phyloP scores from a whole-genome alignment of 495 filamentous ascomycete genomes.

The Hamigera avellanea region DNA sequence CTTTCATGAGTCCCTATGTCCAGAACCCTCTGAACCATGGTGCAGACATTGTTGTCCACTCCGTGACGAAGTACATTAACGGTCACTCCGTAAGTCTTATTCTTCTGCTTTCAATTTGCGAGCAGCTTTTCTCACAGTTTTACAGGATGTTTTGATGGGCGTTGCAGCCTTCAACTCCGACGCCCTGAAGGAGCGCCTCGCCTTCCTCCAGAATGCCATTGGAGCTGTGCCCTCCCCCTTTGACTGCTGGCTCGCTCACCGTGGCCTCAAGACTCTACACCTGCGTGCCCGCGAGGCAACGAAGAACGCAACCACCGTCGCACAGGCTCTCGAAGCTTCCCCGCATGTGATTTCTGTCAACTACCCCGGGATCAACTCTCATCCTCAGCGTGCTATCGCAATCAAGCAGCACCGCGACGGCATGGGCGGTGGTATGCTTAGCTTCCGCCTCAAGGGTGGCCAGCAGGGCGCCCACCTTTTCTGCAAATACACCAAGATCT shows the following conservation, averaged over 20 bases:
- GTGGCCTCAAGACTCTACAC: slow-evolving; percentile 94
- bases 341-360: slow-evolving; percentile 79
- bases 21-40: slow-evolving; percentile 94
- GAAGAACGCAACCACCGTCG: slow-evolving; percentile 69
- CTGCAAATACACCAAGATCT: slow-evolving; percentile 80
- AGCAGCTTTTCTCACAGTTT: neutral
- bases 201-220: slow-evolving; percentile 95
- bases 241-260: slow-evolving; percentile 98
- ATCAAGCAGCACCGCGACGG: slow-evolving; percentile 85
- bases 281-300: slow-evolving; percentile 77
- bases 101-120: neutral
- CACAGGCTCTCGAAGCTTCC: slow-evolving; percentile 64
- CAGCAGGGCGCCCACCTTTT: slow-evolving; percentile 77
- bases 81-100: slow-evolving; percentile 58
- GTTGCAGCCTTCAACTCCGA: slow-evolving; percentile 90
- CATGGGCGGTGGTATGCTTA: slow-evolving; percentile 95
- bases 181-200: slow-evolving; percentile 58
- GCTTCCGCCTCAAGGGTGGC: slow-evolving; percentile 90
- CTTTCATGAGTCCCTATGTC: slow-evolving; percentile 89
- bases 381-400: slow-evolving; percentile 76
- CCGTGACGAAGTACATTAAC: slow-evolving; percentile 99
- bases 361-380: slow-evolving; percentile 83
- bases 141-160: slow-evolving; percentile 90
- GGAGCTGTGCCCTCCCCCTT: slow-evolving; percentile 91
- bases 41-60: slow-evolving; percentile 96